These are phyloP conservation scores for Ilyonectria sp. DNA, from an alignment of 2,329 filamentous ascomycete species.

Conservation along the genomic window DNA sequence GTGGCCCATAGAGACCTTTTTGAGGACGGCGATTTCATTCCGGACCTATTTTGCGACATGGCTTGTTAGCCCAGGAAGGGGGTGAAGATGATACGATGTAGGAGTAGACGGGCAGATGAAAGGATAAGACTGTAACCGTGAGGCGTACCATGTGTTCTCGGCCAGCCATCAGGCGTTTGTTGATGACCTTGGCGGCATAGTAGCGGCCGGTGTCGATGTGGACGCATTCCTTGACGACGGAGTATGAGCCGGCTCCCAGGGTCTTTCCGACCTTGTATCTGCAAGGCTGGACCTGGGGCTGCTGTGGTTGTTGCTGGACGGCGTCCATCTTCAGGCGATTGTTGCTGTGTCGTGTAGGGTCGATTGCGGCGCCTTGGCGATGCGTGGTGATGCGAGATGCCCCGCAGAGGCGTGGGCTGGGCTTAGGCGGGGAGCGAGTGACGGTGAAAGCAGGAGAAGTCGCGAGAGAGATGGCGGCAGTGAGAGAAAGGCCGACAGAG, in stretches of 20 bases:
- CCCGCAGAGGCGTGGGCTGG: conserved; percentile 28
- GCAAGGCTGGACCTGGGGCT: conserved; percentile 87
- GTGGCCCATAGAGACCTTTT: conserved; percentile 98
- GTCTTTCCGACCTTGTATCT: conserved; percentile 99
- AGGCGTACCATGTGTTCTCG: conserved; percentile 92
- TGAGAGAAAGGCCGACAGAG: not conserved
- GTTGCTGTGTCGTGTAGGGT: conserved; percentile 20
- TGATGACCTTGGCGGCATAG: conserved; percentile 99
- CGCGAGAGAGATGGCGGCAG: conserved; percentile 4
- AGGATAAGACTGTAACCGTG: conserved; percentile 11
- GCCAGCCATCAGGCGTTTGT: conserved; percentile 97
- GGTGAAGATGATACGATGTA: not conserved
- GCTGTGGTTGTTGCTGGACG: conserved; percentile 47
- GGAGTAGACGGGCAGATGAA: conserved; percentile 1
- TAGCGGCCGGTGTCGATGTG: conserved; percentile 98
- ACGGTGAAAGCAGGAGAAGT: not conserved
- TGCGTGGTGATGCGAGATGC: conserved; percentile 26
- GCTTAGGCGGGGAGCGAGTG: conserved; percentile 8
- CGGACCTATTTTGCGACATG: conserved; percentile 74
- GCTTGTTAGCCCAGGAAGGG: conserved; percentile 33
- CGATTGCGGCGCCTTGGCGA: not conserved
- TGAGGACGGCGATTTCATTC: conserved; percentile 98
- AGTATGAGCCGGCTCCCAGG: conserved; percentile 95
- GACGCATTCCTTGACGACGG: conserved; percentile 98
- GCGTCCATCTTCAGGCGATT: conserved; percentile 39